Evolutionary conservation across 2,329 filamentous ascomycete species (phyloP).

Genomic region (Plenodomus lindquistii): DNA sequence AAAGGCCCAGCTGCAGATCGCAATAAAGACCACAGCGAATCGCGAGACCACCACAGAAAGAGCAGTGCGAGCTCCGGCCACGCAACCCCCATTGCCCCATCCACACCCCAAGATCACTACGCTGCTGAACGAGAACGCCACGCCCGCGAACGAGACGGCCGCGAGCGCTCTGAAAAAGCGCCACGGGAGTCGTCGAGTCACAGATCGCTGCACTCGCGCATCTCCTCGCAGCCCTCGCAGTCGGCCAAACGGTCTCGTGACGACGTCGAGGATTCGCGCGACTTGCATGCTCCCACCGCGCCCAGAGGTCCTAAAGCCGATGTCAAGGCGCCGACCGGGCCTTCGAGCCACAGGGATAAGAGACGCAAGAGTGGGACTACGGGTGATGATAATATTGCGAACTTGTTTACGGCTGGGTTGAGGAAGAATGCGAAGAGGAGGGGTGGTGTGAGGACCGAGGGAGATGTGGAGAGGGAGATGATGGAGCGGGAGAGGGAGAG

Average conservation of each 20-base stretch:
- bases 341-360: slow-evolving; percentile 37
- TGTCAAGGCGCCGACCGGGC: slow-evolving; percentile 31
- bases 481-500: slow-evolving; percentile 36
- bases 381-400: slow-evolving; percentile 33
- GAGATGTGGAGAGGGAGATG: slow-evolving; percentile 38
- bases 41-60: slow-evolving; percentile 22
- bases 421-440: slow-evolving; percentile 38
- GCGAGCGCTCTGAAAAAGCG: slow-evolving; percentile 30
- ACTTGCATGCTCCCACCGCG: slow-evolving; percentile 1
- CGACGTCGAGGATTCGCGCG: slow-evolving; percentile 20
- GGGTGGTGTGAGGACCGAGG: slow-evolving; percentile 40
- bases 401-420: slow-evolving; percentile 33
- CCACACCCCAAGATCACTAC: slow-evolving; percentile 58
- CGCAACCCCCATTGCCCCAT: slow-evolving; percentile 19
- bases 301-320: slow-evolving; percentile 19
- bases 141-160: slow-evolving; percentile 34
- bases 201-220: slow-evolving; percentile 24
- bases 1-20: slow-evolving; percentile 45
- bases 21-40: slow-evolving; percentile 26
- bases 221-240: slow-evolving; percentile 21
- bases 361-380: slow-evolving; percentile 29
- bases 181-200: slow-evolving; percentile 6
- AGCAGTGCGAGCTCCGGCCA: slow-evolving; percentile 19
- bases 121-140: slow-evolving; percentile 66
- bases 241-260: slow-evolving; percentile 36